Evolutionary conservation across 441 rosid genomes (phyloP).

Genomic region (Erodium trifolium): DNA sequence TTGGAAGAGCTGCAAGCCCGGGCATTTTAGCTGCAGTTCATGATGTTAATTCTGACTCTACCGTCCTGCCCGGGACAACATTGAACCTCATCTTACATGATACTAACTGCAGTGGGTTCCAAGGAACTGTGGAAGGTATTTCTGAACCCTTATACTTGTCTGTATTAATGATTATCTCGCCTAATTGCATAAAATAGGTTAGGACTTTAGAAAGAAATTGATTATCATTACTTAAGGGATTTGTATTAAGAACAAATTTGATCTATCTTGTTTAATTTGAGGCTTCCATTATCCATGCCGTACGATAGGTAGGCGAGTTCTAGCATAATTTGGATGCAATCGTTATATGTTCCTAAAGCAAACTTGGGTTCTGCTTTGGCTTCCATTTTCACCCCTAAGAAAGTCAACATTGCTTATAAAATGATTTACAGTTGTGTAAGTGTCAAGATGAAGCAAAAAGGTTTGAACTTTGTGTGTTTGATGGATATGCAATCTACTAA

Average conservation of each 20-base stretch:
- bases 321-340: not conserved
- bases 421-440: not conserved
- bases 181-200: not conserved
- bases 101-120: conserved; percentile 80
- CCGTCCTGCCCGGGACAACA: conserved; percentile 42
- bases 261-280: not conserved
- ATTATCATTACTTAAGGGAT: not conserved
- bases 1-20: conserved; percentile 62
- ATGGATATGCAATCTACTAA: not conserved
- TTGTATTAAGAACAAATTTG: no score
- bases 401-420: not conserved
- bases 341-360: not conserved
- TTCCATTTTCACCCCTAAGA: not conserved
- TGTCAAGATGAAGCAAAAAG: conserved; percentile 2
- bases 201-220: not conserved
- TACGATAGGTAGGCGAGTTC: no score
- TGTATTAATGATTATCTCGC: not conserved
- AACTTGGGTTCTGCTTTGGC: not conserved
- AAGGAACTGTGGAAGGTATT: conserved; percentile 81
- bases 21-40: conserved; percentile 61
- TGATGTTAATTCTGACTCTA: conserved; percentile 64
- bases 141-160: not conserved
- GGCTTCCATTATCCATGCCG: not conserved
- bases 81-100: conserved; percentile 40
- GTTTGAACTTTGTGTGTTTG: not conserved